Evolutionary conservation across 768 basidiomycete genomes (phyloP).

Genomic region (Vararia minispora): DNA sequence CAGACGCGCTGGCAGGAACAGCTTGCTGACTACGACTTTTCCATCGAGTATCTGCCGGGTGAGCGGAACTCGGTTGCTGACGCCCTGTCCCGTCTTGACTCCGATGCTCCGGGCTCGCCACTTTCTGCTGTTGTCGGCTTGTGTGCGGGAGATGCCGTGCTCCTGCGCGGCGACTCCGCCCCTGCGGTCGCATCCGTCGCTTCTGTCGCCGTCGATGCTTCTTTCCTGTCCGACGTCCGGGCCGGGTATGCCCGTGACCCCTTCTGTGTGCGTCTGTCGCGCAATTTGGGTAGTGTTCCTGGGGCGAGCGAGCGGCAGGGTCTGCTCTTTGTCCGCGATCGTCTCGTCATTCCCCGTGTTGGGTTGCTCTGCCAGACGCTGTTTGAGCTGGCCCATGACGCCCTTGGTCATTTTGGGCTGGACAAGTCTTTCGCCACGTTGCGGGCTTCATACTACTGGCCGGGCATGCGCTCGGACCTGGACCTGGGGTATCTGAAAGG

Average conservation of each 20-base stretch:
- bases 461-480: slow-evolving; percentile 20
- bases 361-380: slow-evolving; percentile 5
- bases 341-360: slow-evolving; percentile 15
- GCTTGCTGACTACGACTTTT: slow-evolving; percentile 25
- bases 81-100: slow-evolving; percentile 24
- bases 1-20: slow-evolving; percentile 30
- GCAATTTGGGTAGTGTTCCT: background rate
- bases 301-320: slow-evolving; percentile 1
- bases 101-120: background rate
- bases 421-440: slow-evolving; percentile 6
- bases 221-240: background rate
- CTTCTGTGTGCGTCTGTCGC: slow-evolving; percentile 4
- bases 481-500: slow-evolving; percentile 19
- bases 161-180: too few species aligned
- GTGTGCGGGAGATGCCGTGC: too few species aligned
- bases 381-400: slow-evolving; percentile 2
- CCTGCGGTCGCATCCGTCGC: background rate
- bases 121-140: background rate
- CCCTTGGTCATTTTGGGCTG: slow-evolving; percentile 9
- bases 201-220: background rate
- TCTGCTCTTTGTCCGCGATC: slow-evolving; percentile 12
- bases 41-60: slow-evolving; percentile 27
- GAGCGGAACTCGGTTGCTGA: slow-evolving; percentile 29
- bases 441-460: slow-evolving; percentile 6
- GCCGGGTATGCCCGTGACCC: slow-evolving; percentile 9